Conservation (phyloP, 257 asterid species). For the Nicotiana knightiana region DNA sequence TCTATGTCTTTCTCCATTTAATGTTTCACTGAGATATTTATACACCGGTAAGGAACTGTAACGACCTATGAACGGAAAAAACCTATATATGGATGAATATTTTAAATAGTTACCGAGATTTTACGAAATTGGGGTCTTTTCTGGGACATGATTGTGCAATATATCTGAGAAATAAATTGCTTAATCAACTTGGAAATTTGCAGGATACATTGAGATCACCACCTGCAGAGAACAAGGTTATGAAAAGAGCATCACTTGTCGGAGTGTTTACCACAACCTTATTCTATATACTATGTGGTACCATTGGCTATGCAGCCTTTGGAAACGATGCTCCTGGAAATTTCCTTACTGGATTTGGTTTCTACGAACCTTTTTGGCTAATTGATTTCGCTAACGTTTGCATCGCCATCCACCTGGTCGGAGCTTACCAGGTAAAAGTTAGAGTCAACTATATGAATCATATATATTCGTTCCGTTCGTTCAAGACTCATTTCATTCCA, state of each 20-base stretch:
- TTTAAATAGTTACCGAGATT: too few relatives aligned
- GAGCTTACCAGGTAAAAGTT: conserved; percentile 31
- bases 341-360: conserved; percentile 37
- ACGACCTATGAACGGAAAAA: too few relatives aligned
- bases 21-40: too few relatives aligned
- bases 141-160: too few relatives aligned
- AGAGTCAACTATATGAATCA: not conserved
- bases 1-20: too few relatives aligned
- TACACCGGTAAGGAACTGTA: too few relatives aligned
- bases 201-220: conserved; percentile 56
- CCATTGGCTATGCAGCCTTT: conserved; percentile 33
- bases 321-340: conserved; percentile 36
- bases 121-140: not conserved
- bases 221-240: conserved; percentile 43
- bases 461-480: not conserved
- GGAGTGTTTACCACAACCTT: conserved; percentile 20
- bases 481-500: not conserved
- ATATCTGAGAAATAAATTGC: not conserved
- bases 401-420: conserved; percentile 29
- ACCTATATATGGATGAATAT: too few relatives aligned
- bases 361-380: conserved; percentile 39
- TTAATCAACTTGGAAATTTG: conserved; percentile 2
- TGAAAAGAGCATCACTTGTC: conserved; percentile 42
- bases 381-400: conserved; percentile 30
- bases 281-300: conserved; percentile 31